phyloP scores from a whole-genome alignment of 257 asterid genomes.

The Vinca minor region DNA sequence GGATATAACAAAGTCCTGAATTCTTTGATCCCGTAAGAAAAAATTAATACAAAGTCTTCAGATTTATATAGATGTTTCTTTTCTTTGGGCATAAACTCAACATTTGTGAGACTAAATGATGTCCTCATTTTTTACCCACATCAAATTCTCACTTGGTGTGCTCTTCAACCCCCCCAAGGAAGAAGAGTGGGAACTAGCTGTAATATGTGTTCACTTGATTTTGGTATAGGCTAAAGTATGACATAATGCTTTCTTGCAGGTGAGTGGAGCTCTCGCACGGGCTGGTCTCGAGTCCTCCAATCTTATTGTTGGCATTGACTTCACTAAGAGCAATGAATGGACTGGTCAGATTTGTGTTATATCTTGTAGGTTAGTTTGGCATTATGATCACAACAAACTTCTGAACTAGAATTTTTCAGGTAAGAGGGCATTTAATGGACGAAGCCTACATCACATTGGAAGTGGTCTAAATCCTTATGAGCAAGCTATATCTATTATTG shows the following conservation, averaged over 20 bases:
- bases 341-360: slow-evolving; percentile 45
- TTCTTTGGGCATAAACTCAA: background rate
- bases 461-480: slow-evolving; percentile 67
- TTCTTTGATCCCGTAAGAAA: background rate
- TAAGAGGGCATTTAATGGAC: slow-evolving; percentile 51
- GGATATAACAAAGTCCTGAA: no score
- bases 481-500: slow-evolving; percentile 83
- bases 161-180: background rate
- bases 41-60: background rate
- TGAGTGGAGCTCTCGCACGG: slow-evolving; percentile 74
- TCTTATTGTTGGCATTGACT: slow-evolving; percentile 86
- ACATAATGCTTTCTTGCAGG: slow-evolving; percentile 33
- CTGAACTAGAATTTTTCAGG: slow-evolving; percentile 44
- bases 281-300: slow-evolving; percentile 97
- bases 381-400: slow-evolving; percentile 10
- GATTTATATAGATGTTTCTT: no score
- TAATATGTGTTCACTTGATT: background rate
- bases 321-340: slow-evolving; percentile 98
- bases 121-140: background rate
- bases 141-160: background rate
- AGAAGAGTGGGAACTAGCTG: background rate
- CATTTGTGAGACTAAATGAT: background rate
- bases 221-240: slow-evolving; percentile 8
- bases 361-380: background rate
- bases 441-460: slow-evolving; percentile 76